Percentiles rank a stretch among this genome's conserved stretches.
Conservation (phyloP, 2,329 filamentous ascomycete genomes). For the Beauveria australis region DNA sequence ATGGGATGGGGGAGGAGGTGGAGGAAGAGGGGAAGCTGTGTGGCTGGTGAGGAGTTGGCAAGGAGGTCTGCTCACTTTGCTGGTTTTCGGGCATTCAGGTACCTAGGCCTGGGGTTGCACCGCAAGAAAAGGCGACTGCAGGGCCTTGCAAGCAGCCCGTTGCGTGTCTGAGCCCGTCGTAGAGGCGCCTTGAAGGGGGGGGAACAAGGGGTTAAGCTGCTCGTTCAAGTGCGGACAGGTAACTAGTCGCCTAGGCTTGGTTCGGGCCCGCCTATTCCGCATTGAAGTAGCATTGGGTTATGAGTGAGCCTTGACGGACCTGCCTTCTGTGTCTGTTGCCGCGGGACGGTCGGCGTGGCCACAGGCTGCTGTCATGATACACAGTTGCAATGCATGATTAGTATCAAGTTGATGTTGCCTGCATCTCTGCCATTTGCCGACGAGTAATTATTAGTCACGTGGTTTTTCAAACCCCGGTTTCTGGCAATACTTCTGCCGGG, state of each 20-base stretch:
- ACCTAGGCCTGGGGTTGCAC: not conserved
- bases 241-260: slow-evolving; percentile 6
- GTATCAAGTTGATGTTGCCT: not conserved
- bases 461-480: not conserved
- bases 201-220: not conserved
- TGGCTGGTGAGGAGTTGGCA: not conserved
- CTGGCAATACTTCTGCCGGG: not conserved
- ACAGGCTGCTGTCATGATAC: too few species aligned
- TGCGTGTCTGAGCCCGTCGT: not conserved
- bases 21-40: slow-evolving; percentile 9
- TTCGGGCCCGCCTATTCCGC: slow-evolving; percentile 25
- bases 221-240: not conserved
- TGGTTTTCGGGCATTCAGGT: not conserved
- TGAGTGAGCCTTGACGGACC: not conserved
- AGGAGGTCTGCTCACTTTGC: not conserved
- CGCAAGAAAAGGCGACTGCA: not conserved
- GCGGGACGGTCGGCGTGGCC: too few species aligned
- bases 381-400: not conserved
- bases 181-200: not conserved
- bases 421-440: not conserved
- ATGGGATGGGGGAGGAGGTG: slow-evolving; percentile 1
- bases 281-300: slow-evolving; percentile 25
- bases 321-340: not conserved
- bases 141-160: not conserved
- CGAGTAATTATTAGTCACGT: not conserved